phyloP scores from a whole-genome alignment of 1,284 basidiomycete species.

The Limonomyces culmigenus region DNA sequence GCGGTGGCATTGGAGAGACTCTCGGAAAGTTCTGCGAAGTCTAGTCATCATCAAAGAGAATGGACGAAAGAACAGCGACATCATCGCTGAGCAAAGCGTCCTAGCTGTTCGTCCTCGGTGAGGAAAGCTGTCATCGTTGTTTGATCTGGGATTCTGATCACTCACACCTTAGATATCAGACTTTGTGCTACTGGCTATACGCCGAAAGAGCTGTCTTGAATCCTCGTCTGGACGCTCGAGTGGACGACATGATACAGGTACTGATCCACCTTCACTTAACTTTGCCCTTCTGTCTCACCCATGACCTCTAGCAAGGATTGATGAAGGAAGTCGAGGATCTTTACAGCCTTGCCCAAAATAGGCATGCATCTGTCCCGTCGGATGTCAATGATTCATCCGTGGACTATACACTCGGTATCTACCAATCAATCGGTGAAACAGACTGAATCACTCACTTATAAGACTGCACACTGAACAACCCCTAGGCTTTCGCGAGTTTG shows the following conservation, averaged over 20 bases:
- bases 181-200: constrained; percentile 87
- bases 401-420: constrained; percentile 74
- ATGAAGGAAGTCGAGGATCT: constrained; percentile 64
- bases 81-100: constrained; percentile 47
- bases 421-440: constrained; percentile 77
- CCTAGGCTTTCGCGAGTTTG: constrained; percentile 84
- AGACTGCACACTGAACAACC: constrained; percentile 1
- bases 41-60: constrained; percentile 69
- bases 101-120: constrained; percentile 30
- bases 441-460: background rate
- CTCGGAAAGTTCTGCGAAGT: constrained; percentile 75
- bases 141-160: background rate
- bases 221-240: constrained; percentile 58
- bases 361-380: background rate
- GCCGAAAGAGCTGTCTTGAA: constrained; percentile 53
- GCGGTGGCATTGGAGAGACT: constrained; percentile 93
- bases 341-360: constrained; percentile 18
- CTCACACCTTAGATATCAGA: constrained; percentile 46
- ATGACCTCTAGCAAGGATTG: constrained; percentile 48
- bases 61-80: constrained; percentile 49
- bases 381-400: constrained; percentile 6
- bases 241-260: constrained; percentile 85
- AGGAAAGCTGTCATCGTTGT: constrained; percentile 3
- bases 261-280: constrained; percentile 6
- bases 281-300: constrained; percentile 5